Percentiles rank a stretch among this genome's conserved stretches.
phyloP scores from a whole-genome alignment of 179 eudicot genomes.

The Camellia oleifera region DNA sequence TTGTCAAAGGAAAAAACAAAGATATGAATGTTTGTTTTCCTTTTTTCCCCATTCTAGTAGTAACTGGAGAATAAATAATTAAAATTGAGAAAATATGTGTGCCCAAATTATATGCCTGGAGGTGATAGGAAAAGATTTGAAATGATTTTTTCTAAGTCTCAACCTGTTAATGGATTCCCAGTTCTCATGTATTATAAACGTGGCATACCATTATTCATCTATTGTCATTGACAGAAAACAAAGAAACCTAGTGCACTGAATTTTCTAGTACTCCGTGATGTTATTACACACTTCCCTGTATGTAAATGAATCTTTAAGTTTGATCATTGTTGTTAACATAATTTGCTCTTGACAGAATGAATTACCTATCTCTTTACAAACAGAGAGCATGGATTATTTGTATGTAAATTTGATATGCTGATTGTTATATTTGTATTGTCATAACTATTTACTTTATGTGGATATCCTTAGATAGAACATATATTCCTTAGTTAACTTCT shows the following conservation, averaged over 20 bases:
- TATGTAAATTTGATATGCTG: neutral
- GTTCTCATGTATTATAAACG: neutral
- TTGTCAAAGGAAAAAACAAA: too few relatives aligned
- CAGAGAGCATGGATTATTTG: neutral
- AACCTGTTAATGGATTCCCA: too few relatives aligned
- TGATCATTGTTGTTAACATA: neutral
- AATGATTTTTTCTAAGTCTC: too few relatives aligned
- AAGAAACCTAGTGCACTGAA: neutral
- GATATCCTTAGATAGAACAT: neutral
- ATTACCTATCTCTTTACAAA: neutral
- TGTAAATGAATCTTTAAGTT: neutral
- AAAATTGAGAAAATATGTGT: too few relatives aligned
- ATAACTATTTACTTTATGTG: neutral
- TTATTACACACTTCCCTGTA: neutral
- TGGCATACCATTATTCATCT: neutral
- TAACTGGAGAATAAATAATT: too few relatives aligned
- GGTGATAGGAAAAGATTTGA: too few relatives aligned
- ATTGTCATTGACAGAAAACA: neutral
- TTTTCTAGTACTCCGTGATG: neutral
- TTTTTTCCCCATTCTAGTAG: too few relatives aligned
- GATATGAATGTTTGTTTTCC: too few relatives aligned
- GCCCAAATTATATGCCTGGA: too few relatives aligned
- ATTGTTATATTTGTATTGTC: neutral
- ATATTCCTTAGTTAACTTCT: slow-evolving; percentile 12
- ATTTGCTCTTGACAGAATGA: neutral